A percentile compares a stretch with the other conserved stretches of the same genome.
Evolutionary conservation across 148 eudicot species (phyloP).

Genomic region (Oxyria digyna): DNA sequence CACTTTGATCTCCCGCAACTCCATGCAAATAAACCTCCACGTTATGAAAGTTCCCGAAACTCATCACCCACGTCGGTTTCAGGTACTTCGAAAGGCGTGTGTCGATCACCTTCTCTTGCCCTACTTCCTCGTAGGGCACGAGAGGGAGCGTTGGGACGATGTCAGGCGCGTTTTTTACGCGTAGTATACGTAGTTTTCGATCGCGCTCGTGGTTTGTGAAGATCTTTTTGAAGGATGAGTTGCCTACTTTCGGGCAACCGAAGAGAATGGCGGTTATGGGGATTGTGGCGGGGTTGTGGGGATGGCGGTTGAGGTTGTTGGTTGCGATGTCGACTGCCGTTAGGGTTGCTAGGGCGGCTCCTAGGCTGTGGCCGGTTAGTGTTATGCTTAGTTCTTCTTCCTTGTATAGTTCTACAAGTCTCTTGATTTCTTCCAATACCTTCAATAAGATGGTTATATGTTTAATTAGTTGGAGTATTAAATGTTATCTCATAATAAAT

Average conservation of each 20-base stretch:
- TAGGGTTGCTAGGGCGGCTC: conserved; percentile 43
- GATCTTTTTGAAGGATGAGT: conserved; percentile 26
- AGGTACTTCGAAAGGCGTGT: conserved; percentile 43
- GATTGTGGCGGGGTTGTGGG: not conserved
- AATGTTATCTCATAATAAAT: not conserved
- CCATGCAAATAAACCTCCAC: conserved; percentile 75
- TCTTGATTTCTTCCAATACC: conserved; percentile 48
- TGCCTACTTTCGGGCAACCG: conserved; percentile 29
- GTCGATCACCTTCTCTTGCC: conserved; percentile 40
- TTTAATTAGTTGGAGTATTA: not conserved
- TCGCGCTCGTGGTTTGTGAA: conserved; percentile 11
- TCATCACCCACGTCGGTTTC: conserved; percentile 27
- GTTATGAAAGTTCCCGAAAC: conserved; percentile 34
- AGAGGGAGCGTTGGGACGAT: conserved; percentile 42
- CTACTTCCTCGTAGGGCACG: conserved; percentile 43
- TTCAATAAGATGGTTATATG: not conserved
- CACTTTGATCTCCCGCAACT: conserved; percentile 21
- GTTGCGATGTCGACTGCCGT: conserved; percentile 47
- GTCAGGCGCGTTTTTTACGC: conserved; percentile 33
- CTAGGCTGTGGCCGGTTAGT: conserved; percentile 48
- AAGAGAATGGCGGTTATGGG: conserved; percentile 51
- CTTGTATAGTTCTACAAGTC: conserved; percentile 35
- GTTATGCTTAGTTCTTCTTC: conserved; percentile 51
- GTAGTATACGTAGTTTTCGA: conserved; percentile 19
- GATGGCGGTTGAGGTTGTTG: conserved; percentile 27